These are phyloP conservation scores for Verticillium nonalfalfae DNA, from an alignment of 2,329 filamentous ascomycete genomes.

Conservation along the genomic window DNA sequence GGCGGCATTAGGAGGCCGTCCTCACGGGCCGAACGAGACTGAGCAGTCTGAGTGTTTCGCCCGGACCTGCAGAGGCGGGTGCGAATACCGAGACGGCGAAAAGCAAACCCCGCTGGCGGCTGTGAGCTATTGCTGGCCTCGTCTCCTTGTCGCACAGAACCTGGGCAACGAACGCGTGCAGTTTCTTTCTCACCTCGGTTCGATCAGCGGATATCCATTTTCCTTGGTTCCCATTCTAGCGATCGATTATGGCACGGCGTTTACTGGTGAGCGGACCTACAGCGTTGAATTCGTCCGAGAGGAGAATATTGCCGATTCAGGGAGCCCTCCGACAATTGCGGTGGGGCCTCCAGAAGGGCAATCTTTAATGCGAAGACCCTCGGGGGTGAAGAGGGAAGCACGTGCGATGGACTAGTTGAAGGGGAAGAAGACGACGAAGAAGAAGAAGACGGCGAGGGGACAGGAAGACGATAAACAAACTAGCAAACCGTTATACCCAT, in stretches of 20 bases:
- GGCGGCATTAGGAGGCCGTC: conserved; percentile 30
- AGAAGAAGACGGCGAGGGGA: background rate
- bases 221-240: background rate
- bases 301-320: background rate
- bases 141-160: background rate
- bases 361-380: background rate
- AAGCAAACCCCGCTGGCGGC: conserved; percentile 9
- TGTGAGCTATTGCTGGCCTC: background rate
- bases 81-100: background rate
- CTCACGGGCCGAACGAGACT: conserved; percentile 2
- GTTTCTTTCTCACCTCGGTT: background rate
- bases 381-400: background rate
- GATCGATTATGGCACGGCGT: background rate
- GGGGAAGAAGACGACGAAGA: too few relatives aligned
- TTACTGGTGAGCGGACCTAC: background rate
- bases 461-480: background rate
- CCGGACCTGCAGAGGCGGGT: background rate
- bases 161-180: too few relatives aligned
- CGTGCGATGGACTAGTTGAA: background rate
- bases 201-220: background rate
- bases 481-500: background rate
- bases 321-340: background rate
- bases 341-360: background rate
- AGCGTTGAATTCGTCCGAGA: background rate
- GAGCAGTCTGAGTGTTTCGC: background rate